Evolutionary conservation across 225 moss, liverwort and hornwort genomes (phyloP), one percentile per base, ranked within the genome.

Genomic region (Climacium dendroides): DNA sequence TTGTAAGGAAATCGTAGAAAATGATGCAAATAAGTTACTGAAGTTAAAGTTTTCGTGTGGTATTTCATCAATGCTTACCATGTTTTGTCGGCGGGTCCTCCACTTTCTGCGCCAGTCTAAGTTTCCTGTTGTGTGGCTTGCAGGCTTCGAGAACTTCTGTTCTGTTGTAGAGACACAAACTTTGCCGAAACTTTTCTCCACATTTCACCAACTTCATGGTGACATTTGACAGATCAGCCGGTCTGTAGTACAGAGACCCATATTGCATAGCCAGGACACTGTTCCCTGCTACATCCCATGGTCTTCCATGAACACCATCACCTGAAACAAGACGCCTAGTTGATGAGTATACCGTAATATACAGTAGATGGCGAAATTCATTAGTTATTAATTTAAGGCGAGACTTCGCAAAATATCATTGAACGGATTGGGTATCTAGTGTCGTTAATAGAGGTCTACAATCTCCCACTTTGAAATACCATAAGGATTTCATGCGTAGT

Each of bases 201-300:
- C 97, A 97, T 45, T 89, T 89, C 54, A 95, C 85, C 87, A 99
- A 87, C 92, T 94, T 94, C 82, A 94, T 85, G 24, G 88, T 90
- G 83, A 96, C 89, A 66, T 96, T 93, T 45, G 96, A 95, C 54
- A 94, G 87, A 90, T 93, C 93, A 30, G 92, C 89, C 47, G 94
- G 92, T 89, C 94, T 94, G 91, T 94, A 94, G 81, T 91, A 91
- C 60, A 92, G 91, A 16, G 96, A 95, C 58, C 99, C 99, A 86
- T 96, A 99, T 65, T 91, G 92, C 92, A 94, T 91, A 59, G 97
- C 96, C 87, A 99, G 92, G 80, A 92, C 89, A 80, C 90, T 88
- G 74, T 99, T 99, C 19, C 93, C 95, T 81, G 93, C 90, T 89
- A 90, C 87, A 82, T 92, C 92, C 91, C 90, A 94, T 39, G 89